Conservation (phyloP, 257 asterid genomes). For the Ophiorrhiza pumila region DNA sequence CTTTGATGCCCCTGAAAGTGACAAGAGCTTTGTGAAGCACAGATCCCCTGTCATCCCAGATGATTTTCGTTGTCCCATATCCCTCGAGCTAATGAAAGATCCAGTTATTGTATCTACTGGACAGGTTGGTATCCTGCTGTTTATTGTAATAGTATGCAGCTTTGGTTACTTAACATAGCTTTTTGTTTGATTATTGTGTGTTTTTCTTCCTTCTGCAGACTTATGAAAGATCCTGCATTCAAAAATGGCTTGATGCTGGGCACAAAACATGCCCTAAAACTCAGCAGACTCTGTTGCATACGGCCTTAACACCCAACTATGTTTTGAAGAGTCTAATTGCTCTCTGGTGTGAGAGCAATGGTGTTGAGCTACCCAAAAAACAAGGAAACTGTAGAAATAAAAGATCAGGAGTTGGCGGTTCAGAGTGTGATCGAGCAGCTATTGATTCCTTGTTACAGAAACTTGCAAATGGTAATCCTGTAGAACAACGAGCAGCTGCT, state of each 20-base stretch:
- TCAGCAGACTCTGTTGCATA: constrained; percentile 80
- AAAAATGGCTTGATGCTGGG: constrained; percentile 96
- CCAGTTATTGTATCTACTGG: constrained; percentile 99
- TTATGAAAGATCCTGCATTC: constrained; percentile 85
- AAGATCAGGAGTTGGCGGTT: constrained; percentile 54
- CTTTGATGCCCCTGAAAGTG: constrained; percentile 50
- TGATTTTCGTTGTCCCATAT: constrained; percentile 95
- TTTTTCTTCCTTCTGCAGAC: constrained; percentile 51
- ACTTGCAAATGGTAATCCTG: constrained; percentile 64
- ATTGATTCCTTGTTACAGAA: constrained; percentile 57
- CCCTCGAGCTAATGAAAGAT: constrained; percentile 97
- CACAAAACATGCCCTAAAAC: constrained; percentile 97
- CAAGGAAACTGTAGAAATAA: constrained; percentile 58
- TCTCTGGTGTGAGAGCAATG: constrained; percentile 91
- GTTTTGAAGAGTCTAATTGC: constrained; percentile 88
- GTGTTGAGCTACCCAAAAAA: constrained; percentile 80
- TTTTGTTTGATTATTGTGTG: constrained; percentile 4
- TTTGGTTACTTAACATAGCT: not conserved
- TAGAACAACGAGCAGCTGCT: constrained; percentile 86
- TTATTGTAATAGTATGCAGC: constrained; percentile 14
- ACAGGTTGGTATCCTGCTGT: constrained; percentile 50
- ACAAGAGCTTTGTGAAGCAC: constrained; percentile 57
- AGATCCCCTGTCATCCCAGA: constrained; percentile 92
- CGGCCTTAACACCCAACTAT: constrained; percentile 98
- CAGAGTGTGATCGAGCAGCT: constrained; percentile 77